Evolutionary conservation across 495 filamentous ascomycete genomes (phyloP).

Genomic region (Haplographium delicatum): DNA sequence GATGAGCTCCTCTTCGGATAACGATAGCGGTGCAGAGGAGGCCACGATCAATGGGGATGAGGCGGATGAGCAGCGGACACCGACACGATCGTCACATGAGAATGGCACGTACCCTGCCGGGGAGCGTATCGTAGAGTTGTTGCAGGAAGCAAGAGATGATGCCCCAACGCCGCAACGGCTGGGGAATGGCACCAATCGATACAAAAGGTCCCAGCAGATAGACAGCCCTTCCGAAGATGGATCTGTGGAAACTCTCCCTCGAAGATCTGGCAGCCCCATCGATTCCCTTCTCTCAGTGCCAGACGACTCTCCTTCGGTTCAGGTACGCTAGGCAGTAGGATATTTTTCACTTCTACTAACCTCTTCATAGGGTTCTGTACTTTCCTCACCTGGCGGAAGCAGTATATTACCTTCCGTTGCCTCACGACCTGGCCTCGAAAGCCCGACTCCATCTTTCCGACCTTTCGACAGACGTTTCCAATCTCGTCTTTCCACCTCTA

Average conservation of each 20-base stretch:
- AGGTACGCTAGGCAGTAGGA: conserved; percentile 48
- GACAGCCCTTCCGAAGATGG: conserved; percentile 45
- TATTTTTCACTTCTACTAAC: conserved; percentile 14
- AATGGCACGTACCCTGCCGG: conserved; percentile 17
- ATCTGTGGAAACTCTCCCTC: conserved; percentile 17
- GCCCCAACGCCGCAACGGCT: conserved; percentile 23
- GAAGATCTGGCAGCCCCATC: conserved; percentile 35
- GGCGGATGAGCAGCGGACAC: conserved; percentile 14
- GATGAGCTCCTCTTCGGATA: conserved; percentile 48
- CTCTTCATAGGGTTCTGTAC: conserved; percentile 62
- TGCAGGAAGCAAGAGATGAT: conserved; percentile 37
- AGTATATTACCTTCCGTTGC: conserved; percentile 45
- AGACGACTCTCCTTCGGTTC: conserved; percentile 85
- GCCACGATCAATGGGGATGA: conserved; percentile 35
- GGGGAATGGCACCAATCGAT: conserved; percentile 38
- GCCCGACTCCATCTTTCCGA: conserved; percentile 74
- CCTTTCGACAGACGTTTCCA: conserved; percentile 95
- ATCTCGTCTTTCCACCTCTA: conserved; percentile 63
- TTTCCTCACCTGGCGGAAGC: conserved; percentile 67
- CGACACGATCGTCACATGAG: conserved; percentile 7
- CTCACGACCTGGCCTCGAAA: conserved; percentile 41
- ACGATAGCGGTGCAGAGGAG: conserved; percentile 38
- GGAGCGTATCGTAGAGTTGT: conserved; percentile 35
- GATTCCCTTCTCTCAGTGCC: conserved; percentile 61
- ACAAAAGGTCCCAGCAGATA: conserved; percentile 37